Conservation (phyloP, 768 basidiomycete species). For the Trametes cubensis region DNA sequence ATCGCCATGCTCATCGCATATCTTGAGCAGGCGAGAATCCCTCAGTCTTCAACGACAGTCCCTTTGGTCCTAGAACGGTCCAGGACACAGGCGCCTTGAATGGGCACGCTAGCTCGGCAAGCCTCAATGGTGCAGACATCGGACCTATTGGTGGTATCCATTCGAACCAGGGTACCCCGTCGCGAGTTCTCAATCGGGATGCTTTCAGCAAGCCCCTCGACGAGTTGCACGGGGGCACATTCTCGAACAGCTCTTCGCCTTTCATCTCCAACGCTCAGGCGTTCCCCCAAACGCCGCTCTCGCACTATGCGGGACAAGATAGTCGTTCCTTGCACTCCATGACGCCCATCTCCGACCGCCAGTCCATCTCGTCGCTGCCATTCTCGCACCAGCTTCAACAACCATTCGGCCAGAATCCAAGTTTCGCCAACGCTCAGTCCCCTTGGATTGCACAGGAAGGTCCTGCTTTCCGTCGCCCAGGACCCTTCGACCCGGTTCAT, state of each 20-base stretch:
- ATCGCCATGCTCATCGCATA: not conserved
- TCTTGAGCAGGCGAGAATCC: conserved; percentile 8
- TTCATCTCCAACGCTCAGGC: conserved; percentile 25
- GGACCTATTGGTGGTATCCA: conserved; percentile 22
- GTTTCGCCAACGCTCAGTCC: conserved; percentile 17
- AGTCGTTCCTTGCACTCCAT: conserved; percentile 28
- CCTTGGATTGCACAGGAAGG: conserved; percentile 27
- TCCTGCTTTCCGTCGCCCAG: conserved; percentile 34
- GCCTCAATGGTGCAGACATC: conserved; percentile 19
- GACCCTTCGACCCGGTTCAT: conserved; percentile 48
- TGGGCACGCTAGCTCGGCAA: conserved; percentile 14
- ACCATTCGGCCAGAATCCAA: conserved; percentile 22
- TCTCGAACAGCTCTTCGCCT: conserved; percentile 24
- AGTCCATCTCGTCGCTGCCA: conserved; percentile 15
- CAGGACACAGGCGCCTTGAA: conserved; percentile 15
- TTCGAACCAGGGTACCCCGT: conserved; percentile 20
- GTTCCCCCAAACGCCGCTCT: conserved; percentile 26
- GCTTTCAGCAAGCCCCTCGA: conserved; percentile 23
- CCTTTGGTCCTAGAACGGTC: conserved; percentile 8
- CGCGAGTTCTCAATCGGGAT: conserved; percentile 28
- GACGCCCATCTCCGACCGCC: conserved; percentile 30
- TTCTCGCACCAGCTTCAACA: conserved; percentile 25
- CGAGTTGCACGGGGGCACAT: conserved; percentile 21
- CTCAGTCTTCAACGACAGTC: conserved; percentile 11
- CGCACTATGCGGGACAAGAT: conserved; percentile 23